Conservation (phyloP, 2,329 filamentous ascomycete species). For the Trichoderma hamatum region DNA sequence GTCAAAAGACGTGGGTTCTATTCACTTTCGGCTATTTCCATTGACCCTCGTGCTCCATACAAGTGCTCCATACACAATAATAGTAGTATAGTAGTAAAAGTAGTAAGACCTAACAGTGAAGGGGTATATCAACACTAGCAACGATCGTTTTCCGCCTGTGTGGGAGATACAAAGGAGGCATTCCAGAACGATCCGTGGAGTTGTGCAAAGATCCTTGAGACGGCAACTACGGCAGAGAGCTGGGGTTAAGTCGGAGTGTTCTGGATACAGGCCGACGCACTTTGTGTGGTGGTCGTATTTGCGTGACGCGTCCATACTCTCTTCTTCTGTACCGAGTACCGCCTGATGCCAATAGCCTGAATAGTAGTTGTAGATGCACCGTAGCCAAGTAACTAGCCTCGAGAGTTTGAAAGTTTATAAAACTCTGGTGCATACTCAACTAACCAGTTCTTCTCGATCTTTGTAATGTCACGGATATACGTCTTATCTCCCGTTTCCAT, state of each 20-base stretch:
- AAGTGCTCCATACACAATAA: neutral
- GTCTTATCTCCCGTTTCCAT: constrained; percentile 87
- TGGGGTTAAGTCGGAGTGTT: neutral
- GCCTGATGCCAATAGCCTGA: neutral
- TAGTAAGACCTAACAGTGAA: constrained; percentile 8
- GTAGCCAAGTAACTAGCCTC: constrained; percentile 28
- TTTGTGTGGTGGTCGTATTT: neutral
- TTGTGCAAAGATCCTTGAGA: neutral
- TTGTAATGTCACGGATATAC: constrained; percentile 89
- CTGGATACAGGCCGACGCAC: neutral
- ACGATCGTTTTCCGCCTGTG: neutral
- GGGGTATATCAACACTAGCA: neutral
- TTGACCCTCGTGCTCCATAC: neutral
- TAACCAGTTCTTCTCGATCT: constrained; percentile 91
- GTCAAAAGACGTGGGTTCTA: neutral
- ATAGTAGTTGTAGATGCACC: neutral
- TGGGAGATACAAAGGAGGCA: neutral
- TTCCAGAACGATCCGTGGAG: constrained; percentile 18
- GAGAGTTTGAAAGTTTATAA: constrained; percentile 61
- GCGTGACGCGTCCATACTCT: neutral
- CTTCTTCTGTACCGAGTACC: neutral
- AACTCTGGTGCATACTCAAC: constrained; percentile 85
- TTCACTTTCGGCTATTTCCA: constrained; percentile 18
- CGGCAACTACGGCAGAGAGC: constrained; percentile 3
- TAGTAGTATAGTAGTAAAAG: neutral